Conservation (phyloP, 148 eudicot genomes). For the Linanthus parryae region DNA sequence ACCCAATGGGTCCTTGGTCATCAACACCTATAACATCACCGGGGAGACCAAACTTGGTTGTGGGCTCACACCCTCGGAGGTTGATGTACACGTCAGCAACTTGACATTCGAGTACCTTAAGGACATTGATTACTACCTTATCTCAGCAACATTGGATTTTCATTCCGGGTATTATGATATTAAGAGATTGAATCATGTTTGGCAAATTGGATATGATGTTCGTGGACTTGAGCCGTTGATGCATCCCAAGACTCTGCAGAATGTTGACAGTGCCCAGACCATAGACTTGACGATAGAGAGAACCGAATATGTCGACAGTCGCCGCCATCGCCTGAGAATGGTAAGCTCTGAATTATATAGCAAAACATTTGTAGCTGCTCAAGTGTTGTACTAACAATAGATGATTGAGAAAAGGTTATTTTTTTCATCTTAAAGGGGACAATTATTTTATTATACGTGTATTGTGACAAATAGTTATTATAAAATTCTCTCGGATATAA, state of each 20-base stretch:
- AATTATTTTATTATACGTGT: too few relatives aligned
- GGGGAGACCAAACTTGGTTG: conserved; percentile 11
- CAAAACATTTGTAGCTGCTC: background rate
- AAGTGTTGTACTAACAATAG: background rate
- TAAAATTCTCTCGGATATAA: too few relatives aligned
- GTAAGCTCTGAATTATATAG: conserved; percentile 5
- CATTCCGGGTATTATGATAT: background rate
- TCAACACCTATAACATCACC: conserved; percentile 13
- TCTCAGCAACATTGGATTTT: conserved; percentile 10
- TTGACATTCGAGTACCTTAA: background rate
- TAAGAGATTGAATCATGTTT: conserved; percentile 8
- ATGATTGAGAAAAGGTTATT: background rate
- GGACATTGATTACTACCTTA: background rate
- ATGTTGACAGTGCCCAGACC: conserved; percentile 8
- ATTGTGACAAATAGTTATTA: too few relatives aligned
- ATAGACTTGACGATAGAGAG: background rate
- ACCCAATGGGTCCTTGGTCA: background rate
- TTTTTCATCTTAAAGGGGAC: too few relatives aligned
- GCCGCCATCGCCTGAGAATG: background rate
- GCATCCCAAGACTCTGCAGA: conserved; percentile 7
- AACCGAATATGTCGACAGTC: background rate
- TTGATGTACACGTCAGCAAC: conserved; percentile 7
- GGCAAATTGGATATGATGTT: conserved; percentile 13
- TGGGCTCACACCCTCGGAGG: conserved; percentile 4
- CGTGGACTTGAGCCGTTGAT: background rate